Base-by-base conservation (phyloP, 139 green algal species). In the Tetratostichococcus sp. region DNA sequence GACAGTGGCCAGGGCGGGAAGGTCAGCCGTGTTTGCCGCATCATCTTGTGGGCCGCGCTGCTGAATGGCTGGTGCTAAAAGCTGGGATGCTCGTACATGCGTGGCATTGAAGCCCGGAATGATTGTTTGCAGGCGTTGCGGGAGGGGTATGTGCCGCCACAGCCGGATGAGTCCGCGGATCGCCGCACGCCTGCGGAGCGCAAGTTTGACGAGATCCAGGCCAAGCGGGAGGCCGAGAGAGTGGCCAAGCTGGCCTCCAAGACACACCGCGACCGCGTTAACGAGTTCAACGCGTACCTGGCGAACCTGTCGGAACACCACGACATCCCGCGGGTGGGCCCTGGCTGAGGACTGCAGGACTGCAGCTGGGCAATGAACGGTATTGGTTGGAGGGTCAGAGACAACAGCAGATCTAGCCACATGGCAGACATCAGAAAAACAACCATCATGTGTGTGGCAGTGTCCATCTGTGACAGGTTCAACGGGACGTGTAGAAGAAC, bases 261-360 rank as follows among this genome's bases (percentile, higher is more conserved):
- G 83, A 90, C 84, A 2, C 92, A 98, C 69, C 78, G 83, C 35
- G 90, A 97, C 30, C 83, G 86, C 16, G 84, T 98, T 34, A 91
- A 69, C 69, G 89, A 95, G 3, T 95, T 93, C 77, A 97, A 97
- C 79, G 87, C 91, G 30, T 84, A 95, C 71, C 81, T 97, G 31
- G 79, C 86, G 4, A 85, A 85, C 30, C 75, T 97, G 8, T 89
- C 78, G 0, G 91, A 96, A 80, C 91, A 96, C 80, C 88, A 96
- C 71, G 91, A 96, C 72, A 96, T 96, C 33, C 91, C 91, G 0
- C 90, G 91, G 66, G 91, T 96, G 11, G 89, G 90, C 0, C 89
- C 89, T 33, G 89, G 89, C 22, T 94, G 81, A 89, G 16, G 5
- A 30, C 39, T 8, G 8, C 14, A 8, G 39, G 39, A 8, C 14